A percentile compares a stretch with the other conserved stretches of the same genome.
phyloP scores from a whole-genome alignment of 192 early-diverging fungal species.

The Diversispora eburnea region DNA sequence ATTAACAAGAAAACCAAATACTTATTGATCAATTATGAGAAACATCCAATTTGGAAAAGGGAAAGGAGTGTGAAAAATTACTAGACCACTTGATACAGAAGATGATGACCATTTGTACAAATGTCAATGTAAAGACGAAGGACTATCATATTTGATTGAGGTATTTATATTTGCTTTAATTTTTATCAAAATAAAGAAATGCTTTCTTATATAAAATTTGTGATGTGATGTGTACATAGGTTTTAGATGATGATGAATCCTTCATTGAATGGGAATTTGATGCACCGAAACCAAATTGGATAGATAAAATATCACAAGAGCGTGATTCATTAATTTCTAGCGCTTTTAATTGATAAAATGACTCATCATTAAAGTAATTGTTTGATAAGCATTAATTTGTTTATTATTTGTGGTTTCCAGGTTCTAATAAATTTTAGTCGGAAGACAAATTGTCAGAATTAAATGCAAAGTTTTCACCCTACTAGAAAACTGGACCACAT shows the following conservation, averaged over 20 bases:
- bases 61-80: conserved; percentile 6
- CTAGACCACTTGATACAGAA: conserved; percentile 10
- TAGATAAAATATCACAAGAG: conserved; percentile 8
- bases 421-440: conserved; percentile 16
- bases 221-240: not conserved
- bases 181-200: conserved; percentile 10
- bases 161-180: conserved; percentile 18
- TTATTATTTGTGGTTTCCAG: conserved; percentile 4
- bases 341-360: not conserved
- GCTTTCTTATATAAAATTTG: conserved; percentile 5
- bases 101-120: conserved; percentile 3
- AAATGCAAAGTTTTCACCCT: conserved; percentile 16
- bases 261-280: conserved; percentile 12
- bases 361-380: conserved; percentile 8
- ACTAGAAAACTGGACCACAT: conserved; percentile 19
- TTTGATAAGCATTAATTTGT: not conserved
- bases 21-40: conserved; percentile 7
- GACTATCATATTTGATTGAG: not conserved
- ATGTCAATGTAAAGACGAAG: conserved; percentile 3
- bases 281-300: conserved; percentile 8
- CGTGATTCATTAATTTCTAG: not conserved
- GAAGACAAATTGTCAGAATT: conserved; percentile 16
- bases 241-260: conserved; percentile 10
- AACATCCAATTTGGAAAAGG: not conserved
- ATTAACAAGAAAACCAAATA: conserved; percentile 9